Evolutionary conservation across 768 basidiomycete species (phyloP).

Genomic region (Dictyophora rubrovolvata): DNA sequence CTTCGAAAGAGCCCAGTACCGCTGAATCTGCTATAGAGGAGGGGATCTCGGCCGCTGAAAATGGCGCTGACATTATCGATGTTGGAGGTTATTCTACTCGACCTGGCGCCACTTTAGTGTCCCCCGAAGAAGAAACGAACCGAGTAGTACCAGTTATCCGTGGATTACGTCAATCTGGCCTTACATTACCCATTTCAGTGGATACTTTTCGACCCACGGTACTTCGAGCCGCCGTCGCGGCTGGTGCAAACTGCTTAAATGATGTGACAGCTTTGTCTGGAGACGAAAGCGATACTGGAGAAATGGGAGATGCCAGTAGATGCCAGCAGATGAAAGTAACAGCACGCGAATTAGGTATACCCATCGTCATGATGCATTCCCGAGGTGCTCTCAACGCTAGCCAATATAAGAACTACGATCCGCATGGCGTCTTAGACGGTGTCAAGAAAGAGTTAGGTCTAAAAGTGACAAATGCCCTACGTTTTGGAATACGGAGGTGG

Average conservation of each 20-base stretch:
- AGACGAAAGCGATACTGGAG: constrained; percentile 28
- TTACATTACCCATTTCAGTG: constrained; percentile 52
- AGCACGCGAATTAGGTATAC: constrained; percentile 55
- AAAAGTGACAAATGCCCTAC: constrained; percentile 55
- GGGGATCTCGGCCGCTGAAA: constrained; percentile 37
- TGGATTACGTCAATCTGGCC: constrained; percentile 36
- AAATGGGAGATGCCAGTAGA: constrained; percentile 18
- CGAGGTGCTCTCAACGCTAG: constrained; percentile 60
- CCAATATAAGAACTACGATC: constrained; percentile 52
- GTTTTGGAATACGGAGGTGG: constrained; percentile 75
- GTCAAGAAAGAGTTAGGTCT: constrained; percentile 63
- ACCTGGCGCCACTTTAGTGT: constrained; percentile 63
- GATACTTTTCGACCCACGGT: constrained; percentile 87
- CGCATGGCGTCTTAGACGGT: constrained; percentile 47
- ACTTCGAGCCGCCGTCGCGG: constrained; percentile 59
- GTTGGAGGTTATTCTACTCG: constrained; percentile 92
- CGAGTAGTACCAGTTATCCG: constrained; percentile 66
- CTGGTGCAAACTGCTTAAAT: constrained; percentile 90
- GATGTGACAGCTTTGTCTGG: constrained; percentile 83
- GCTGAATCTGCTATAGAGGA: constrained; percentile 34
- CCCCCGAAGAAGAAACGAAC: constrained; percentile 54
- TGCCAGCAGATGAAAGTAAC: constrained; percentile 49
- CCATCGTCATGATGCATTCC: constrained; percentile 91
- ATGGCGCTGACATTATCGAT: constrained; percentile 74
- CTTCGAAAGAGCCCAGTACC: constrained; percentile 63